These are phyloP conservation scores for Paxillus ammoniavirescens DNA, from an alignment of 768 basidiomycete genomes.

Conservation along the genomic window DNA sequence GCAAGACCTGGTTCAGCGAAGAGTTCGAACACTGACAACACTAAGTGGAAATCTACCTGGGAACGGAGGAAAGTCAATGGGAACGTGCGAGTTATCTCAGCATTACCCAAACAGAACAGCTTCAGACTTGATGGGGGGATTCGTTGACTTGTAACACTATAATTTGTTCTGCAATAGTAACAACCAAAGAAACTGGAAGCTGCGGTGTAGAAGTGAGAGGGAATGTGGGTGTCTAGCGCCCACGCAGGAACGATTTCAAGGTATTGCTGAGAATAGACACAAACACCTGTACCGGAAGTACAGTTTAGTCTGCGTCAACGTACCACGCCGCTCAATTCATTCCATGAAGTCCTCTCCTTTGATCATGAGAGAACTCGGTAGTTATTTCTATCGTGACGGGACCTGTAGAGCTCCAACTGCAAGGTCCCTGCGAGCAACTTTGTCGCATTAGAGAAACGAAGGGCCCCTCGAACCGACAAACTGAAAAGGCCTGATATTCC, in stretches of 20 bases:
- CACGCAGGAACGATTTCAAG: too few species aligned
- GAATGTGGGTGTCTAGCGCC: background rate
- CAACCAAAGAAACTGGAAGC: background rate
- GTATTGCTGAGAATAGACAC: too few species aligned
- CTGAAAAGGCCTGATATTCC: slow-evolving; percentile 15
- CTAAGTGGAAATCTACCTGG: slow-evolving; percentile 1
- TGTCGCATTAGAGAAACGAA: too few species aligned
- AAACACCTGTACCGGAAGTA: too few species aligned
- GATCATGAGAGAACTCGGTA: too few species aligned
- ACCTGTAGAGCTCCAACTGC: too few species aligned
- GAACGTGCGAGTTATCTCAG: slow-evolving; percentile 19
- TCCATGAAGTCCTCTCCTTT: too few species aligned
- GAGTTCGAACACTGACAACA: too few species aligned
- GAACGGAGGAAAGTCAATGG: slow-evolving; percentile 13
- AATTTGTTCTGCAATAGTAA: slow-evolving; percentile 1
- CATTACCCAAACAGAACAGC: slow-evolving; percentile 10
- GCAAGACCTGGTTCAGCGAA: background rate
- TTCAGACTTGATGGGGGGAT: slow-evolving; percentile 16
- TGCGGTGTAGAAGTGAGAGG: background rate
- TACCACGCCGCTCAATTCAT: too few species aligned
- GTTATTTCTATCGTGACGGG: too few species aligned
- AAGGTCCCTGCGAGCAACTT: too few species aligned
- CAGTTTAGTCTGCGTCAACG: too few species aligned
- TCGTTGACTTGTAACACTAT: slow-evolving; percentile 8
- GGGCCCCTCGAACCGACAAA: background rate